phyloP scores from a whole-genome alignment of 139 green algal genomes.

The Dunaliella primolecta region DNA sequence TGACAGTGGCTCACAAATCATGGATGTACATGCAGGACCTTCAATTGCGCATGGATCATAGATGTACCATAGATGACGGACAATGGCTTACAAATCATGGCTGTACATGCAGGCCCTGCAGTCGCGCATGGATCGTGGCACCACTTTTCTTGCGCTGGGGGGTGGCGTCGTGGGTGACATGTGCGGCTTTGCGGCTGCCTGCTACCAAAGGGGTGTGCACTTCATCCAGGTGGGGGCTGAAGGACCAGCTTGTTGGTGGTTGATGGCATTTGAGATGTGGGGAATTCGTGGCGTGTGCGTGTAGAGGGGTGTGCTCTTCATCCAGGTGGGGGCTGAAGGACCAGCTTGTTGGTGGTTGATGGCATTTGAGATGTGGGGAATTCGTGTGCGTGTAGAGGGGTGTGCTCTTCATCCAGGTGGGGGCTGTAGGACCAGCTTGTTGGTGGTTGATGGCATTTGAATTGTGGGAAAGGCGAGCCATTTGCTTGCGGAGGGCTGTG shows the following conservation, averaged over 20 bases:
- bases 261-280: slow-evolving; percentile 97
- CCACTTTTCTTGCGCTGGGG: slow-evolving; percentile 93
- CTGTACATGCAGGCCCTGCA: slow-evolving; percentile 53
- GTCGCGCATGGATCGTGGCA: slow-evolving; percentile 77
- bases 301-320: slow-evolving; percentile 95
- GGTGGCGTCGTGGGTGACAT: slow-evolving; percentile 98
- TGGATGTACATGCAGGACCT: too few species aligned
- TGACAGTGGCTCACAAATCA: too few species aligned
- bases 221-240: slow-evolving; percentile 84
- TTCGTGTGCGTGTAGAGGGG: slow-evolving; percentile 95
- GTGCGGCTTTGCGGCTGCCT: slow-evolving; percentile 93
- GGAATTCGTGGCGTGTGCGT: slow-evolving; percentile 94
- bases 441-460: slow-evolving; percentile 96
- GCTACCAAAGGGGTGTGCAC: slow-evolving; percentile 94
- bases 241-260: too few species aligned
- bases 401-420: slow-evolving; percentile 94
- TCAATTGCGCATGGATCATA: too few species aligned
- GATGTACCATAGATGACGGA: too few species aligned
- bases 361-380: slow-evolving; percentile 97
- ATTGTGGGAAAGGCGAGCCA: slow-evolving; percentile 97
- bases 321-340: slow-evolving; percentile 70
- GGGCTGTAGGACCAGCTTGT: too few species aligned
- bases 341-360: slow-evolving; percentile 96
- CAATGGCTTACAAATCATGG: too few species aligned
- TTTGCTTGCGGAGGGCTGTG: slow-evolving; percentile 93